These are phyloP conservation scores for Colletotrichum agaves DNA, from an alignment of 2,329 filamentous ascomycete genomes.

Conservation along the genomic window DNA sequence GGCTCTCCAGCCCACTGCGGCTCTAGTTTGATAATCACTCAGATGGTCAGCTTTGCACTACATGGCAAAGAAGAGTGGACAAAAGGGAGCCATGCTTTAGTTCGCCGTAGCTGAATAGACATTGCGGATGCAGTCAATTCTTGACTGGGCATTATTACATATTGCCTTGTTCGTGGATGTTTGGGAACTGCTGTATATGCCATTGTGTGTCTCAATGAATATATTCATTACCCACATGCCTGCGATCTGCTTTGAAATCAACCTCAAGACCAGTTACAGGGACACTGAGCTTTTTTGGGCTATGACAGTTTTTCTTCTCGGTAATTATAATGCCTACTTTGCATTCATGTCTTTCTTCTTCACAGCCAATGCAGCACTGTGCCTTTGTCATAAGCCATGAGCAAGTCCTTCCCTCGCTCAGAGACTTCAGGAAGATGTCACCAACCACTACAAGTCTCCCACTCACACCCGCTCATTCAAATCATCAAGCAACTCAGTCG, in stretches of 20 bases:
- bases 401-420: not conserved
- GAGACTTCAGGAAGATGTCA: not conserved
- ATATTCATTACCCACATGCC: too few species aligned
- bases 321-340: too few species aligned
- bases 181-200: not conserved
- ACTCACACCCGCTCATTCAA: conserved; percentile 67
- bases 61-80: not conserved
- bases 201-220: too few species aligned
- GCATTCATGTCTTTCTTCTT: too few species aligned
- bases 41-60: not conserved
- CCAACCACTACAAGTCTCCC: not conserved
- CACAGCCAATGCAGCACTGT: too few species aligned
- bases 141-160: not conserved
- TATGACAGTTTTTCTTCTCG: too few species aligned
- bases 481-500: conserved; percentile 89
- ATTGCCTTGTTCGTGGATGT: not conserved
- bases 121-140: not conserved
- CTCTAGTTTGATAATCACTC: not conserved
- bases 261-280: too few species aligned
- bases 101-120: not conserved
- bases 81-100: not conserved
- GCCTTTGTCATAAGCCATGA: too few species aligned
- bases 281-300: too few species aligned
- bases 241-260: too few species aligned
- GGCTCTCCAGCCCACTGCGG: not conserved